Base-by-base conservation (phyloP, 1,139 yeast genomes). In the Protomyces gravidus region DNA sequence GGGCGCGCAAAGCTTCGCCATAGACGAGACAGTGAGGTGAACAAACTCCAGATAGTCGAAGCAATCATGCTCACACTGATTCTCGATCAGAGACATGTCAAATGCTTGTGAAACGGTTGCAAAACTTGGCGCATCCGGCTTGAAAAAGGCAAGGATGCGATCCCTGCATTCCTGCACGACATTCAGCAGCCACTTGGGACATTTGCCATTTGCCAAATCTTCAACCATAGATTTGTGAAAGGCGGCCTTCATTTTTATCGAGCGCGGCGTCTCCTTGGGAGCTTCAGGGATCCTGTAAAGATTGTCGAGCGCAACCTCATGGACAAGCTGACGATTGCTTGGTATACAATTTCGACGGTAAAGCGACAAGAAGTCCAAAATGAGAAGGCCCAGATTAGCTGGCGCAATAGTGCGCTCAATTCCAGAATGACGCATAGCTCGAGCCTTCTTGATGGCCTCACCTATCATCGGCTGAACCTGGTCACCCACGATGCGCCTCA, bases 1-100 rank as follows among this genome's bases (percentile, higher is more conserved):
- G 6, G 62, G 63, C 1, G 63, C 55, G 26, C 63, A 61, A 32
- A 60, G 45, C 5, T 42, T 42, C 26, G 26, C 28, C 62, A 61
- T 60, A 49, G 50, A 48, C 5, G 45, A 40, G 7, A 61, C 32
- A 13, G 60, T 51, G 21, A 30, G 25, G 6, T 32, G 32, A 13
- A 49, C 40, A 42, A 55, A 49, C 7, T 51, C 33, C 40, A 28
- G 19, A 26, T 45, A 47, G 27, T 61, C 61, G 45, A 50, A 61
- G 13, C 36, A 32, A 17, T 47, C 25, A 5, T 19, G n/a, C 15
- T 40, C 36, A 42, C 59, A 56, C 32, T 56, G 59, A 11, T 36
- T 26, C 23, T 42, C 58, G 28, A 57, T 57, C 5, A 27, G 13
- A 9, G 62, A 36, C n/a, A 47, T 9, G 27, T 60, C 62, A 26